Percentiles rank a stretch among this genome's conserved stretches.
Evolutionary conservation across 2,329 filamentous ascomycete species (phyloP).

Genomic region (Fusarium continuum): DNA sequence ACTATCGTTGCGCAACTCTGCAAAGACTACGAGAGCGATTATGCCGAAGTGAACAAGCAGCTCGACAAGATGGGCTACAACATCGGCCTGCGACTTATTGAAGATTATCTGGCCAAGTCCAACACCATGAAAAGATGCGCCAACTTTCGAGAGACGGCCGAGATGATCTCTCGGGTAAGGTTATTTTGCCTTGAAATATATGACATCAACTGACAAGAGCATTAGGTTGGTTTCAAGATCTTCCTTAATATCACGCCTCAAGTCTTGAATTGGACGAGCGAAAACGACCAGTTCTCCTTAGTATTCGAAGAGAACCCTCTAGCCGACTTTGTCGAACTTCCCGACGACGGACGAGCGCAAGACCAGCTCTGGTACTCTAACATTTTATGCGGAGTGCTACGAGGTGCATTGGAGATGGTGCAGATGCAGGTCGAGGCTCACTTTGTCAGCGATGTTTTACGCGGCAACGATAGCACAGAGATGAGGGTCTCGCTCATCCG

Average conservation of each 20-base stretch:
- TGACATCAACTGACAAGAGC: slow-evolving; percentile 29
- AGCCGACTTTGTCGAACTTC: slow-evolving; percentile 96
- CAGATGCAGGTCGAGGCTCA: slow-evolving; percentile 99
- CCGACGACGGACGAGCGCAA: slow-evolving; percentile 93
- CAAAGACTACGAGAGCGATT: slow-evolving; percentile 95
- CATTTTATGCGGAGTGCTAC: slow-evolving; percentile 90
- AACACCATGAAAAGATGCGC: slow-evolving; percentile 87
- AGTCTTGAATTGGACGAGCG: slow-evolving; percentile 93
- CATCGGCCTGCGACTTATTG: slow-evolving; percentile 93
- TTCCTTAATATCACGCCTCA: slow-evolving; percentile 96
- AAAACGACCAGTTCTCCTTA: slow-evolving; percentile 95
- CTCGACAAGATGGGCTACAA: slow-evolving; percentile 99
- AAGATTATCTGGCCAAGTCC: slow-evolving; percentile 97
- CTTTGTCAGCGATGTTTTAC: slow-evolving; percentile 91
- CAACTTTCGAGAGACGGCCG: slow-evolving; percentile 95
- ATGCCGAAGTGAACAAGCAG: slow-evolving; percentile 95
- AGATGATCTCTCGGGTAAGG: slow-evolving; percentile 89
- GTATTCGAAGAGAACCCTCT: slow-evolving; percentile 97
- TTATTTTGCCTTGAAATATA: too few relatives aligned
- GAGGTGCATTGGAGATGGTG: slow-evolving; percentile 96
- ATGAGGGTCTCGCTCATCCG: slow-evolving; percentile 92
- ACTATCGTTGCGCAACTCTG: slow-evolving; percentile 97
- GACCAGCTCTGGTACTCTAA: slow-evolving; percentile 99
- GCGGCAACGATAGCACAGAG: slow-evolving; percentile 95
- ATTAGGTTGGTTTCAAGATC: slow-evolving; percentile 95